Percentiles rank a stretch among this genome's conserved stretches.
phyloP scores from a whole-genome alignment of 2,329 filamentous ascomycete genomes.

The Lojkania enalia region DNA sequence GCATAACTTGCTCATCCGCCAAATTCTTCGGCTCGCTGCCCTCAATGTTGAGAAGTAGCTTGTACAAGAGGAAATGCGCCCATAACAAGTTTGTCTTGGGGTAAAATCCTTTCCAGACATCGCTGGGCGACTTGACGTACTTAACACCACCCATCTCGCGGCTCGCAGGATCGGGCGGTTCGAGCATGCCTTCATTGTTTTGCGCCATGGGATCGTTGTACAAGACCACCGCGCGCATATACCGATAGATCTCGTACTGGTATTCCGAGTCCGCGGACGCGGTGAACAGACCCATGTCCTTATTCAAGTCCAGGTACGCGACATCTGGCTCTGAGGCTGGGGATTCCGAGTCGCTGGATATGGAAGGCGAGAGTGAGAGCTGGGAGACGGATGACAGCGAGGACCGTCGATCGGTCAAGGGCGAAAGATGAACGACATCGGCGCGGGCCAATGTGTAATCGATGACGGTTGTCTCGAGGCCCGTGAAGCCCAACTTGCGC shows the following conservation, averaged over 20 bases:
- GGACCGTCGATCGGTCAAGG: conserved; percentile 2
- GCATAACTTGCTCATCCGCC: conserved; percentile 17
- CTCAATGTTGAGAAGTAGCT: conserved; percentile 53
- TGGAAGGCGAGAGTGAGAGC: conserved; percentile 13
- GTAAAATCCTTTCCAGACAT: conserved; percentile 57
- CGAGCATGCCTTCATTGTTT: background rate
- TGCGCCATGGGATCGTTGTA: conserved; percentile 46
- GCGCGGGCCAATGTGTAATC: conserved; percentile 70
- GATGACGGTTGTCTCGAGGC: conserved; percentile 65
- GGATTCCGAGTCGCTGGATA: conserved; percentile 3
- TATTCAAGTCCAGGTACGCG: conserved; percentile 52
- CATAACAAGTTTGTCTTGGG: conserved; percentile 66
- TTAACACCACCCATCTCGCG: conserved; percentile 3
- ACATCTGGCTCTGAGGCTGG: conserved; percentile 28
- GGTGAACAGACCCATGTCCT: conserved; percentile 50
- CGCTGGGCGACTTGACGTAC: background rate
- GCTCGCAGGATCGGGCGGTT: conserved; percentile 14
- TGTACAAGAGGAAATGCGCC: conserved; percentile 63
- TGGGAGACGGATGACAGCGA: conserved; percentile 17
- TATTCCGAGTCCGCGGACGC: conserved; percentile 54
- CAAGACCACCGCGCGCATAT: conserved; percentile 54
- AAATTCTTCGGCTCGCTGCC: conserved; percentile 26
- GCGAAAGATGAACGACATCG: conserved; percentile 42
- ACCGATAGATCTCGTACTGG: conserved; percentile 61
- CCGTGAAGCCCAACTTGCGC: conserved; percentile 55